Evolutionary conservation across 345 rosid species (phyloP).

Genomic region (Schrenkiella parvula): DNA sequence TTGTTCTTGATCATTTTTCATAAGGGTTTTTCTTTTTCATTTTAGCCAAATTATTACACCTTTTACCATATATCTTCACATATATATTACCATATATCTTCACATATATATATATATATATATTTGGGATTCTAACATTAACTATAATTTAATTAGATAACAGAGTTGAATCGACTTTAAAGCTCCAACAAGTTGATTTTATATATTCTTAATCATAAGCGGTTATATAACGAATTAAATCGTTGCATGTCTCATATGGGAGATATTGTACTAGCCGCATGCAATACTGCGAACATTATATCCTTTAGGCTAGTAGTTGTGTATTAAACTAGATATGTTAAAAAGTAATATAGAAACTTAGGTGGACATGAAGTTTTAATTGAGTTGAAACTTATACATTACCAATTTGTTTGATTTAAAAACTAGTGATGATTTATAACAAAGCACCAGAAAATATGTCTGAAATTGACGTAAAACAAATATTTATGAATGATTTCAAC

Average conservation of each 20-base stretch:
- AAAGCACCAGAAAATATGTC: background rate
- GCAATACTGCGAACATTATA: background rate
- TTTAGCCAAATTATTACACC: constrained; percentile 7
- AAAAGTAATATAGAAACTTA: background rate
- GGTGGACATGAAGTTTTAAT: background rate
- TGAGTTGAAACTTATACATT: background rate
- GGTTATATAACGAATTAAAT: background rate
- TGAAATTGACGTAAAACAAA: background rate
- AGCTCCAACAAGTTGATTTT: background rate
- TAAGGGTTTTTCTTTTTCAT: background rate
- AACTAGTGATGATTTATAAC: background rate
- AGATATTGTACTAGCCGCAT: background rate
- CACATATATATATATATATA: too few relatives aligned
- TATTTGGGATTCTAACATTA: too few relatives aligned
- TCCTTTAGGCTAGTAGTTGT: background rate
- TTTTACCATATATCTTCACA: background rate
- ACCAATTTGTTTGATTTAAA: background rate
- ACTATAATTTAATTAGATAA: too few relatives aligned
- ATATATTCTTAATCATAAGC: background rate
- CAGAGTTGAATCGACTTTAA: background rate
- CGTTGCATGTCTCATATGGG: background rate
- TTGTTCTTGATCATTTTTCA: background rate
- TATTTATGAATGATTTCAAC: background rate
- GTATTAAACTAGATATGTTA: background rate
- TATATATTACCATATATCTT: too few relatives aligned